phyloP scores from a whole-genome alignment of 2,329 filamentous ascomycete genomes.

The Fonsecaea nubica region DNA sequence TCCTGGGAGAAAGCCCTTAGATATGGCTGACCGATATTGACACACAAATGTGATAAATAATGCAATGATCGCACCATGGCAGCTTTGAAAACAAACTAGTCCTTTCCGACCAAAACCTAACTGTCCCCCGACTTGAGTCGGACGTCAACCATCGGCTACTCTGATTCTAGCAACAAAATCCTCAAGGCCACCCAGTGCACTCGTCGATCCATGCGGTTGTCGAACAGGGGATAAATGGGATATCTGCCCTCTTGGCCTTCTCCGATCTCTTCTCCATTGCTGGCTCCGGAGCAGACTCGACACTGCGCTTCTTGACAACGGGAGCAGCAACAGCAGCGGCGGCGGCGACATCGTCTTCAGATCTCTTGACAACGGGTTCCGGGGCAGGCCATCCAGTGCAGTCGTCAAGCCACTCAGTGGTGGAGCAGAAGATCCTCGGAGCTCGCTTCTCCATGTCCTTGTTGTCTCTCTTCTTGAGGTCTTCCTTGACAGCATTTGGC shows the following conservation, averaged over 20 bases:
- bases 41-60: constrained; percentile 4
- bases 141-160: neutral
- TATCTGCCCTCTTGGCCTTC: constrained; percentile 23
- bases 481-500: constrained; percentile 17
- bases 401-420: constrained; percentile 30
- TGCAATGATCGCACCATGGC: neutral
- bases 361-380: constrained; percentile 28
- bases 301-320: constrained; percentile 22
- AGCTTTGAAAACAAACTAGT: neutral
- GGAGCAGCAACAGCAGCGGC: constrained; percentile 11
- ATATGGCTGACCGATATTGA: constrained; percentile 3
- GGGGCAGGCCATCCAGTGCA: constrained; percentile 32
- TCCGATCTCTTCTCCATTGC: constrained; percentile 8
- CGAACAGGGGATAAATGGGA: constrained; percentile 23
- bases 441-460: constrained; percentile 12
- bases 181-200: constrained; percentile 20
- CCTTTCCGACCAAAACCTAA: neutral
- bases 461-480: constrained; percentile 30
- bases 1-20: neutral
- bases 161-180: neutral
- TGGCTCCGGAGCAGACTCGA: neutral
- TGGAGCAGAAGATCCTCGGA: constrained; percentile 27
- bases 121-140: neutral
- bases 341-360: neutral
- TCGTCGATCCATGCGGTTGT: constrained; percentile 25